Conservation (phyloP, 306 rosid species). For the Gleditsia sinensis region DNA sequence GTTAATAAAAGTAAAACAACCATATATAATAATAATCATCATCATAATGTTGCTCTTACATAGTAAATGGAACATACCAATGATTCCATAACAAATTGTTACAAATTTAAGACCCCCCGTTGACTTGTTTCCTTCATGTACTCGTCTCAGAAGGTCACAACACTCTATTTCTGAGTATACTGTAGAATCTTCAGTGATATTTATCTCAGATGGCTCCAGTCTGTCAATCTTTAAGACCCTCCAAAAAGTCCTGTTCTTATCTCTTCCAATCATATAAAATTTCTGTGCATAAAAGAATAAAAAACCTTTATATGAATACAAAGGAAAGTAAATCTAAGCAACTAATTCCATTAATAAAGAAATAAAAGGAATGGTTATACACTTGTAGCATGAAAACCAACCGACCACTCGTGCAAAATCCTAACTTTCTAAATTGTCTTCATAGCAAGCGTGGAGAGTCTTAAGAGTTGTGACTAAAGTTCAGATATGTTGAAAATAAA, state of each 20-base stretch:
- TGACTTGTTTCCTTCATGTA: slow-evolving; percentile 87
- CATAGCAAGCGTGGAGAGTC: neutral
- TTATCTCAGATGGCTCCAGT: slow-evolving; percentile 68
- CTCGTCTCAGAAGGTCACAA: slow-evolving; percentile 75
- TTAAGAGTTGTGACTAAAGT: neutral
- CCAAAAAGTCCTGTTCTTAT: slow-evolving; percentile 81
- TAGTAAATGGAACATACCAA: slow-evolving; percentile 63
- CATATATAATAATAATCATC: neutral
- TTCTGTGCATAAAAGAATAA: slow-evolving; percentile 59
- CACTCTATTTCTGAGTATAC: slow-evolving; percentile 79
- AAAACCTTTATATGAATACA: neutral
- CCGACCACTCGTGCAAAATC: neutral
- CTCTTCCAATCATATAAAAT: slow-evolving; percentile 93
- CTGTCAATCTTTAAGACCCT: slow-evolving; percentile 88
- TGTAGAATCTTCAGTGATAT: slow-evolving; percentile 68
- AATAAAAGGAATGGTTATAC: neutral
- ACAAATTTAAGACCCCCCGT: slow-evolving; percentile 95
- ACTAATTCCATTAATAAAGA: neutral
- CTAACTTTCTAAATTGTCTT: neutral
- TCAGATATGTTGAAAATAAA: neutral
- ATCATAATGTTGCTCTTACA: neutral
- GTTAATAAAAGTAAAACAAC: slow-evolving; percentile 16
- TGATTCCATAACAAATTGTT: slow-evolving; percentile 86
- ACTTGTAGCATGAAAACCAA: neutral
- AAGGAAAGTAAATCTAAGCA: slow-evolving; percentile 12